Evolutionary conservation across 2,329 filamentous ascomycete genomes (phyloP).

Genomic region (Microcyclospora pomicola): DNA sequence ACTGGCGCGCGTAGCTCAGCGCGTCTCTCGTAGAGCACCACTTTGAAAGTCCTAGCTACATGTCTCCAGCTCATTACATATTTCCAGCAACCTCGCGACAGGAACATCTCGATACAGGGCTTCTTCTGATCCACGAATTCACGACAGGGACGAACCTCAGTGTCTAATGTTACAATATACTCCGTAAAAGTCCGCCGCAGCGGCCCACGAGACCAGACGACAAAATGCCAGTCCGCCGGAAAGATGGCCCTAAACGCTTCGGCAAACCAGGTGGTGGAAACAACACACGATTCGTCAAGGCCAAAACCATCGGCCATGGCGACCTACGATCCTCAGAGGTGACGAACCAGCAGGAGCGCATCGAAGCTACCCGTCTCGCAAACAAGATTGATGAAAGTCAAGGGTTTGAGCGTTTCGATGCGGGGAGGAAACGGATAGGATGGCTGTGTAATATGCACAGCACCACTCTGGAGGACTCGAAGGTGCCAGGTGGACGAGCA

Average conservation of each 20-base stretch:
- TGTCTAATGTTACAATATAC: too few relatives aligned
- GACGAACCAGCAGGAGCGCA: constrained; percentile 84
- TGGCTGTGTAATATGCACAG: constrained; percentile 95
- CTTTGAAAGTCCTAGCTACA: too few relatives aligned
- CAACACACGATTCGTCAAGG: constrained; percentile 33
- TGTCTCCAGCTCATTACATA: too few relatives aligned
- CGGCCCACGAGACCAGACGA: neutral
- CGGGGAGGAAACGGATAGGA: constrained; percentile 68
- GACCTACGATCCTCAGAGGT: constrained; percentile 62
- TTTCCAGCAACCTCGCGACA: too few relatives aligned
- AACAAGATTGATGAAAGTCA: constrained; percentile 87
- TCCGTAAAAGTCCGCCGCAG: too few relatives aligned
- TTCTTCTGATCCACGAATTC: too few relatives aligned
- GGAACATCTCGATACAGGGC: too few relatives aligned
- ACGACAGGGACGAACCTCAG: too few relatives aligned
- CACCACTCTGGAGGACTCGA: constrained; percentile 72
- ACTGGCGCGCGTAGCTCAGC: too few relatives aligned
- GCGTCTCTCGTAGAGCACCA: too few relatives aligned
- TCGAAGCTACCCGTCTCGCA: constrained; percentile 70
- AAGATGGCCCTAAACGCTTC: constrained; percentile 27
- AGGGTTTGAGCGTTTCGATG: constrained; percentile 86
- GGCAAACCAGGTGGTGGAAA: constrained; percentile 19
- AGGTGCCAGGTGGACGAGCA: constrained; percentile 68
- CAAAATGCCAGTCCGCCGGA: constrained; percentile 32
- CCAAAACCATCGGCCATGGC: constrained; percentile 68